These are phyloP conservation scores for Sideroxylon spinosum DNA, from an alignment of 179 eudicot species.

Conservation along the genomic window DNA sequence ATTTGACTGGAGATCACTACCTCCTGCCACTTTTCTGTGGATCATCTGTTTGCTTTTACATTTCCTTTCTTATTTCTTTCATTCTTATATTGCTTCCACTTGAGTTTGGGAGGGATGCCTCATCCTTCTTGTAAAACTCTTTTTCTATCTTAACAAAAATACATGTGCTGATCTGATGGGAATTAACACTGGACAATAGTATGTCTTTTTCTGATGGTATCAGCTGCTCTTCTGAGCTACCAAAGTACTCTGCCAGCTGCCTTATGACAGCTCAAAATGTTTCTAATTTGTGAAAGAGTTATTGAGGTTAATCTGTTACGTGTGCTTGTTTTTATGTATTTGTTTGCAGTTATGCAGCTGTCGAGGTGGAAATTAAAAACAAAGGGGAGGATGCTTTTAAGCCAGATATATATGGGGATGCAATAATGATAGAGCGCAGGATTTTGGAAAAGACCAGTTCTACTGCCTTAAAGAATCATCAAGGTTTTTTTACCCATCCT, in stretches of 20 bases:
- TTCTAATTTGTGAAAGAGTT: too few relatives aligned
- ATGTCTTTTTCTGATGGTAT: constrained; percentile 2
- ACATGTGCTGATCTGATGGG: neutral
- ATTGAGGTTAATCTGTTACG: neutral
- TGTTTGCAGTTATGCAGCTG: constrained; percentile 65
- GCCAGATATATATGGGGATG: constrained; percentile 73
- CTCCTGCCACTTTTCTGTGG: neutral
- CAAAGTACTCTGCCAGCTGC: too few relatives aligned
- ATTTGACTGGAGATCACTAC: neutral
- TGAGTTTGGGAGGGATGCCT: neutral
- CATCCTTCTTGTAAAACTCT: too few relatives aligned
- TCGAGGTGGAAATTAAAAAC: constrained; percentile 73
- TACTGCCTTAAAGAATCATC: constrained; percentile 56
- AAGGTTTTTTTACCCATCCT: constrained; percentile 40
- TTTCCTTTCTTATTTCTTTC: neutral
- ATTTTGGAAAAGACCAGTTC: constrained; percentile 63
- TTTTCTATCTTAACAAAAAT: neutral
- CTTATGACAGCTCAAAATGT: too few relatives aligned
- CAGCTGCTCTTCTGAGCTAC: neutral
- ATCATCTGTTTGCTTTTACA: neutral
- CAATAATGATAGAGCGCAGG: constrained; percentile 72
- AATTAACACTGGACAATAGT: too few relatives aligned
- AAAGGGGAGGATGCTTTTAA: constrained; percentile 91
- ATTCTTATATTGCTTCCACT: neutral
- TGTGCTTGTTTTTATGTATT: constrained; percentile 13